Base-by-base conservation (phyloP, 2,329 filamentous ascomycete genomes). In the Xylariaceae sp. region DNA sequence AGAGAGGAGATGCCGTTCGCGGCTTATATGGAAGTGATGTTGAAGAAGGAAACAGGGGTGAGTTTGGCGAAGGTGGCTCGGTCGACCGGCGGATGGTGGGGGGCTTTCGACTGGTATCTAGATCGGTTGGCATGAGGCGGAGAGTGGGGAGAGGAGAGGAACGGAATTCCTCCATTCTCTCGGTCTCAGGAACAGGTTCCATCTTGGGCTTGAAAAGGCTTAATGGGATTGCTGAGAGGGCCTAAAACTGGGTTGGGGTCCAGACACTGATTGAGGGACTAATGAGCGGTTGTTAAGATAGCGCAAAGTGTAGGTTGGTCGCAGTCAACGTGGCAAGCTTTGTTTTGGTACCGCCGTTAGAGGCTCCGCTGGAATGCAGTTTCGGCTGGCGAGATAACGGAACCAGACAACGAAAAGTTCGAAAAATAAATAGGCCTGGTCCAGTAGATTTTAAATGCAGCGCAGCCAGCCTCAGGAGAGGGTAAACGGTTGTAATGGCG, bases 171-270 rank as follows among this genome's bases (percentile, higher is more conserved):
- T 85, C 82, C 78, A 86, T 82, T 60, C 81, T 77, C 74, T 86
- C 81, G 47, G 83, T 84, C 73, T 86, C 83, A 61, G 83, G 83
- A 65, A 86, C 83, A 54, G 83, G 81, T 70, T 86, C 83, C 83
- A 86, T 86, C 3, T 62, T 63, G 70, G 68, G 46, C 13, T 58
- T 36, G 16, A 37, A 46, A 19, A 50, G 18, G 19, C 39, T 47
- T 39, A 19, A 16, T 19, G n/a, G 12, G 18, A 46, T 46, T 45
- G 34, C 30, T 19, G 42, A 49, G 9, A 21, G 13, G 37, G 37
- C 21, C 41, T 37, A 19, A 40, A 57, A 32, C 13, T 36, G 16
- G 6, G 40, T 30, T 32, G 32, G 45, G 16, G 18, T 44, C 15
- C 2, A 43, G 29, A 52, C 39, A 47, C 47, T 39, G 41, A 41